Percentiles rank a stretch among this genome's conserved stretches.
Conservation (phyloP, 225 moss, liverwort and hornwort genomes). For the Takakia lepidozioides region DNA sequence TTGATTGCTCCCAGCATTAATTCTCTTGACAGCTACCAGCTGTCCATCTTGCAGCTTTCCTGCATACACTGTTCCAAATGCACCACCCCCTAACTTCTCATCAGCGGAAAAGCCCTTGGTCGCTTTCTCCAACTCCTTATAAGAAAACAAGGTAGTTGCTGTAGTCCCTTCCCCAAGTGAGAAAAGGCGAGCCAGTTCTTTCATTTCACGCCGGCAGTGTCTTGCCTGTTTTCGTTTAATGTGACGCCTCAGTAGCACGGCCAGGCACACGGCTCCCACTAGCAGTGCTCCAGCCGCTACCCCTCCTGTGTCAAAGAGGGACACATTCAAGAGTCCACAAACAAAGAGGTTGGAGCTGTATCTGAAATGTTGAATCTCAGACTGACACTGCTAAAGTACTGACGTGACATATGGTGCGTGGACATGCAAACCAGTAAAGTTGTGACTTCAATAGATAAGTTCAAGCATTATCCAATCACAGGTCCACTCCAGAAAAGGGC, state of each 20-base stretch:
- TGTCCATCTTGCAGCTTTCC: slow-evolving; percentile 18
- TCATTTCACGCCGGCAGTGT: slow-evolving; percentile 1
- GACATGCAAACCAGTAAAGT: not conserved
- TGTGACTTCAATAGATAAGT: not conserved
- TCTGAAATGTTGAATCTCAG: too few species aligned
- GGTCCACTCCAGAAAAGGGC: not conserved
- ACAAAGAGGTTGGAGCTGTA: too few species aligned
- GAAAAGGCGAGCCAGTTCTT: slow-evolving; percentile 8
- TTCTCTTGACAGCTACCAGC: slow-evolving; percentile 23
- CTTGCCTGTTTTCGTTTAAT: not conserved
- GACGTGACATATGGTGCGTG: not conserved
- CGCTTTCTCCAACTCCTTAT: slow-evolving; percentile 21
- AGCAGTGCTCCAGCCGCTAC: slow-evolving; percentile 3
- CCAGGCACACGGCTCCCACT: not conserved
- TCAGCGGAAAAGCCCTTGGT: slow-evolving; percentile 18
- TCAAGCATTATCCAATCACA: not conserved
- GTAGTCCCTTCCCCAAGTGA: slow-evolving; percentile 4
- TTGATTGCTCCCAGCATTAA: not conserved
- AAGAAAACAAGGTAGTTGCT: slow-evolving; percentile 6
- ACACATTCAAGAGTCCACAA: too few species aligned
- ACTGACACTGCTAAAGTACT: too few species aligned
- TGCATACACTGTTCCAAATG: slow-evolving; percentile 21
- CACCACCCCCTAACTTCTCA: slow-evolving; percentile 9
- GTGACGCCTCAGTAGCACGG: not conserved
- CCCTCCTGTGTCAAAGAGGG: slow-evolving; percentile 3